Evolutionary conservation across 495 filamentous ascomycete genomes (phyloP).

Genomic region (Penicillium cosmopolitanum): DNA sequence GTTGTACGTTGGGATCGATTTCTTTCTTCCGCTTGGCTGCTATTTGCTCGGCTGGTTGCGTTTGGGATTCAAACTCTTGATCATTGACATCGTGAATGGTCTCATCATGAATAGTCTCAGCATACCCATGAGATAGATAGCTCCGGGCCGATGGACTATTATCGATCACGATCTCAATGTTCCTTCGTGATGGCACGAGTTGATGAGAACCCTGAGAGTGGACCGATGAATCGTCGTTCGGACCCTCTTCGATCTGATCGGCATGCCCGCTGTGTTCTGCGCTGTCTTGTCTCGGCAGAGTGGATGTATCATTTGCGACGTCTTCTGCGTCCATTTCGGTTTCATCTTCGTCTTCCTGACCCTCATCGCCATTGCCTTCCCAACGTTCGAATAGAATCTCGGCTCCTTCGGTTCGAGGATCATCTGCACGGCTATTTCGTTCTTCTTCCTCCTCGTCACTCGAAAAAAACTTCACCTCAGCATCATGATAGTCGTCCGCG

Average conservation of each 20-base stretch:
- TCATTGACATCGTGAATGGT: background rate
- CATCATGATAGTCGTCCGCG: background rate
- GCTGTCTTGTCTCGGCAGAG: background rate
- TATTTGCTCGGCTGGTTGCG: background rate
- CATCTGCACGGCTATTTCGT: background rate
- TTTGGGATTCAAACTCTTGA: background rate
- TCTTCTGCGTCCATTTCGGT: background rate
- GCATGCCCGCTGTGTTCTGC: background rate
- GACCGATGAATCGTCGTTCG: background rate
- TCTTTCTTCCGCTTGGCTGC: background rate
- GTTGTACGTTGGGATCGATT: background rate
- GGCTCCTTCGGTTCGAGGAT: background rate
- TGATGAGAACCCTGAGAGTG: background rate
- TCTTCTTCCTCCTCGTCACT: background rate
- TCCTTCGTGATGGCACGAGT: background rate
- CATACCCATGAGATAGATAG: background rate
- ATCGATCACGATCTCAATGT: slow-evolving; percentile 1
- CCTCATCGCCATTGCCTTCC: background rate
- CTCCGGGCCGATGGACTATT: background rate
- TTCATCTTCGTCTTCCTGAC: background rate
- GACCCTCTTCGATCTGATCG: background rate
- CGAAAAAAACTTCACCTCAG: background rate
- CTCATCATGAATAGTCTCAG: background rate
- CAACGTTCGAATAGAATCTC: background rate
- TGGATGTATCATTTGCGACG: background rate